Evolutionary conservation across 805 yeast species (phyloP), one percentile per base, ranked within the genome.

Genomic region (Candida saitoana): DNA sequence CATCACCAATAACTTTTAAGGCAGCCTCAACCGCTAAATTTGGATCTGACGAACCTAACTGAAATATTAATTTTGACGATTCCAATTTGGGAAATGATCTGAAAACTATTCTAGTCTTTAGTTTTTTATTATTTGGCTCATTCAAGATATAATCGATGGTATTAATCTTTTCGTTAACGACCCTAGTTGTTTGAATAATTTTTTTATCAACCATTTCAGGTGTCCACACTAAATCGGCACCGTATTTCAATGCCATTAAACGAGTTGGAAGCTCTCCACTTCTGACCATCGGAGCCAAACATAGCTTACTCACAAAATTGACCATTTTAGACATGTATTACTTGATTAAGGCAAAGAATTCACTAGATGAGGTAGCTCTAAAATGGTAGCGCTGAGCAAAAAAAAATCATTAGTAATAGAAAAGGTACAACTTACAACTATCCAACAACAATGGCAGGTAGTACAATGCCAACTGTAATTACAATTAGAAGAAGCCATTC

Each of bases 281-380:
- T 27, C 99, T 73, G 39, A 91, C 96, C 99, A 91, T 91, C 0
- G 99, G 99, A 1, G 97, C 98, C 31, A 91, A 74, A 16, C 84
- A 95, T 41, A 89, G 63, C 54, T 86, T 87, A 1, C 95, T 91
- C 15, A 77, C 74, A 63, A 80, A 90, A 25, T 76, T 79, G 3
- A 84, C 72, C 87, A 84, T 79, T 8, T 9, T 41, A 22, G 43
- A 19, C 36, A 36, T 36, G 18, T 31, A 22, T 11, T 22, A 22
- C 27, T 22, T 11, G 27, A 22, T 22, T 6, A 22, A 22, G 6
- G 27, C 27, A 22, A 22, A 22, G 11, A 7, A 7, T 22, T 11
- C 6, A 22, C 11, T 11, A 7, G 27, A 22, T 22, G 27, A 7
- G 27, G 27, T 22, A 22, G 27, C 27, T 7, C 27, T 7, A 22